Percentiles rank a stretch among this genome's conserved stretches.
These are phyloP conservation scores for Cetraspora pellucida DNA, from an alignment of 192 early-diverging fungal genomes.

Conservation along the genomic window DNA sequence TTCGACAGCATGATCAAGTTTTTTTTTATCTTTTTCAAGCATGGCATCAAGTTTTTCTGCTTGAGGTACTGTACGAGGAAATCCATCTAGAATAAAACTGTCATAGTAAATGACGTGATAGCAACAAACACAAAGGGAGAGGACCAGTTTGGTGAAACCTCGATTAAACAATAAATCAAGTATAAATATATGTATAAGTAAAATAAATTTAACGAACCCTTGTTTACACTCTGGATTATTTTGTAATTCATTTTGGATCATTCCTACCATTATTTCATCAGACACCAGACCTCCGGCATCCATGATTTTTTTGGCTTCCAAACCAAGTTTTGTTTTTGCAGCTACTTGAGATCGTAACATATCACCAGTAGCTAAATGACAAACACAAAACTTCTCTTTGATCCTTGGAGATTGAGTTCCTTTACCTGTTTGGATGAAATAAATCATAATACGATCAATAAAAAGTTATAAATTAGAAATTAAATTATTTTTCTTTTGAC, in stretches of 20 bases:
- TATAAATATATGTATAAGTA: neutral
- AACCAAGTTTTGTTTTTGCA: conserved; percentile 88
- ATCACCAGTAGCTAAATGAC: conserved; percentile 98
- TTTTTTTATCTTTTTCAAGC: conserved; percentile 77
- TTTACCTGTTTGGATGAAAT: conserved; percentile 56
- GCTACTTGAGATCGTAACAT: conserved; percentile 97
- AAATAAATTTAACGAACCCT: conserved; percentile 57
- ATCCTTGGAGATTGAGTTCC: conserved; percentile 95
- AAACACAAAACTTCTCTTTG: conserved; percentile 94
- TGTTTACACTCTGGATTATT: conserved; percentile 94
- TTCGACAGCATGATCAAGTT: conserved; percentile 88
- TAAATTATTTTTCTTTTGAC: neutral
- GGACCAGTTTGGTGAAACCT: no score
- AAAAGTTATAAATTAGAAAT: neutral
- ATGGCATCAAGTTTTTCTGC: conserved; percentile 98
- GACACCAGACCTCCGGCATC: conserved; percentile 95
- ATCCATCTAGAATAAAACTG: conserved; percentile 97
- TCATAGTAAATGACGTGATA: neutral
- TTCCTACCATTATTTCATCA: conserved; percentile 97
- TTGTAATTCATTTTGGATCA: conserved; percentile 97
- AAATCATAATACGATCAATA: conserved; percentile 11
- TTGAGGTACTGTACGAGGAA: conserved; percentile 97
- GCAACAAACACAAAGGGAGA: conserved; percentile 11
- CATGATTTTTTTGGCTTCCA: conserved; percentile 99
- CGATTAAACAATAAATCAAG: neutral